phyloP scores from a whole-genome alignment of 2,329 filamentous ascomycete genomes.

The Venturia pyrina region DNA sequence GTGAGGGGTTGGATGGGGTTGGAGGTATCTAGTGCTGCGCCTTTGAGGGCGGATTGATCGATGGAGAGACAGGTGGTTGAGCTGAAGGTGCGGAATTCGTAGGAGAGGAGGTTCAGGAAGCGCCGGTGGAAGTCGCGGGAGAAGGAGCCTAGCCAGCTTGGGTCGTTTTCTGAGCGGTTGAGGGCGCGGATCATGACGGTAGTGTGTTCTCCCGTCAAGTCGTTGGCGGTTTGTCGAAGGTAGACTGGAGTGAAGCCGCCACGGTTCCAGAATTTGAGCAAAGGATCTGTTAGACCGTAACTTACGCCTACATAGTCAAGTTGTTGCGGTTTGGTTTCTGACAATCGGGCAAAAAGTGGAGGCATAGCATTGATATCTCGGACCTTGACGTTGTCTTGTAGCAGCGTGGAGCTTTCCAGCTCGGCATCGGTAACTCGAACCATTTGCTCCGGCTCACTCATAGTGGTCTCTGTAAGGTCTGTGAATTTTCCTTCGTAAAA shows the following conservation, averaged over 20 bases:
- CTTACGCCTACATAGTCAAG: conserved; percentile 94
- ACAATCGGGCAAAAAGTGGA: conserved; percentile 79
- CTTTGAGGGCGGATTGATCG: conserved; percentile 70
- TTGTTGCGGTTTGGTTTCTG: conserved; percentile 66
- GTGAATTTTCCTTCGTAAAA: conserved; percentile 94
- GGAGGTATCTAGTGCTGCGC: conserved; percentile 47
- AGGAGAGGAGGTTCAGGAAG: conserved; percentile 84
- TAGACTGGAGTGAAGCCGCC: conserved; percentile 82
- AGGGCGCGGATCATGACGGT: conserved; percentile 93
- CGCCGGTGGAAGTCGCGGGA: conserved; percentile 86
- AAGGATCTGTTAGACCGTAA: conserved; percentile 75
- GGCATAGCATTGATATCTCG: conserved; percentile 88
- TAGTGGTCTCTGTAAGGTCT: conserved; percentile 64
- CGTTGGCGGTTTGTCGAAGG: conserved; percentile 87
- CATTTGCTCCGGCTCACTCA: conserved; percentile 49
- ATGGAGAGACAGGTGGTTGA: conserved; percentile 73
- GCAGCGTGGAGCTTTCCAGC: conserved; percentile 61
- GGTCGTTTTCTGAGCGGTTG: conserved; percentile 51
- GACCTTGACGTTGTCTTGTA: conserved; percentile 81
- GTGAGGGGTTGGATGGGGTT: conserved; percentile 47
- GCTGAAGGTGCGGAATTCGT: conserved; percentile 79
- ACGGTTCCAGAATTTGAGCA: conserved; percentile 97
- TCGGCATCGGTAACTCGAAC: conserved; percentile 74
- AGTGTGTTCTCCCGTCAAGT: conserved; percentile 92
- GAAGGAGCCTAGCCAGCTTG: conserved; percentile 81